Evolutionary conservation across 306 rosid genomes (phyloP).

Genomic region (Malus domestica): DNA sequence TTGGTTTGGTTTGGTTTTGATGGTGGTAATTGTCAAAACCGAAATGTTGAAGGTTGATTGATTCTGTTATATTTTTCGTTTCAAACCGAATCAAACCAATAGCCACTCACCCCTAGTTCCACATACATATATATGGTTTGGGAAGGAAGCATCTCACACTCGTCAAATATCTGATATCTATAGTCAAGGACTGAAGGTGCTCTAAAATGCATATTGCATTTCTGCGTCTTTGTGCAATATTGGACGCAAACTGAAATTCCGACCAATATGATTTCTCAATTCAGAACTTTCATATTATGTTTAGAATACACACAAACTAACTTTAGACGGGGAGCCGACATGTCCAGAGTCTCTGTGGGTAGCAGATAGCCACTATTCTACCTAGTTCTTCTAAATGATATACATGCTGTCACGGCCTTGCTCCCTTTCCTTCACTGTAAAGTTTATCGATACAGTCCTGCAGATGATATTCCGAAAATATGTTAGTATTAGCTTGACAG

Average conservation of each 20-base stretch:
- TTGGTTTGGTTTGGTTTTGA: too few relatives aligned
- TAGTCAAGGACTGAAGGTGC: background rate
- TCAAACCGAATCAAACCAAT: too few relatives aligned
- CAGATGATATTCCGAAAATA: slow-evolving; percentile 4
- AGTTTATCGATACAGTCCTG: slow-evolving; percentile 62
- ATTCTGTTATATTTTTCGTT: too few relatives aligned
- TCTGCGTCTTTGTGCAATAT: background rate
- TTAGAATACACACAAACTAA: background rate
- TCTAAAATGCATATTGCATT: background rate
- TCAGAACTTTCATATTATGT: background rate
- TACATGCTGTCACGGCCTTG: slow-evolving; percentile 15
- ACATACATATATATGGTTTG: background rate
- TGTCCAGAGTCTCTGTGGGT: background rate
- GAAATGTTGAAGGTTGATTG: too few relatives aligned
- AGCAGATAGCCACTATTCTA: background rate
- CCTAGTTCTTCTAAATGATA: background rate
- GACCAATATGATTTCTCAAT: background rate
- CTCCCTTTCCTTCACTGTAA: slow-evolving; percentile 58
- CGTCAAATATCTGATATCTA: background rate
- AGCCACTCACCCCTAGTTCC: background rate
- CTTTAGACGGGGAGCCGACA: background rate
- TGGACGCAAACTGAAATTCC: too few relatives aligned
- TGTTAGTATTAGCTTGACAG: background rate
- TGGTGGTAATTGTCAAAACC: too few relatives aligned
- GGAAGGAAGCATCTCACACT: background rate